Evolutionary conservation across 352 stramenopile species (phyloP).

Genomic region (Pythium insidiosum): DNA sequence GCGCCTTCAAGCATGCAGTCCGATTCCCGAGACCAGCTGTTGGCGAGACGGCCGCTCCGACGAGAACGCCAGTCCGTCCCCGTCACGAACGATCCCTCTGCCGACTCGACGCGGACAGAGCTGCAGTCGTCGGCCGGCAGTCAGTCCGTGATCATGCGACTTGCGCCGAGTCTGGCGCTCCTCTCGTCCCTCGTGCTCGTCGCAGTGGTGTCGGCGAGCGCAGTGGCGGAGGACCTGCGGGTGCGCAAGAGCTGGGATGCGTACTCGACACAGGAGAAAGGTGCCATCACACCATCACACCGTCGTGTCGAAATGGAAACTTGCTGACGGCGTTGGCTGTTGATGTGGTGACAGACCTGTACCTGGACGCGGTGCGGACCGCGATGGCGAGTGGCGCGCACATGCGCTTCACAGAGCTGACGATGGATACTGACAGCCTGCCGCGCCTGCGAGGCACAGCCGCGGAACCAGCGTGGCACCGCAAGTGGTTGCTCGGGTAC

Average conservation of each 20-base stretch:
- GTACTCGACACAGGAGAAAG: constrained; percentile 19
- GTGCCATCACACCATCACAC: neutral
- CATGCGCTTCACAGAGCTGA: constrained; percentile 22
- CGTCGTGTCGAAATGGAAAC: neutral
- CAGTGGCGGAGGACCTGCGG: neutral
- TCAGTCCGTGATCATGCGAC: too few species aligned
- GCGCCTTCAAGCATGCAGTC: too few species aligned
- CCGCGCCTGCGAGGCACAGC: constrained; percentile 12
- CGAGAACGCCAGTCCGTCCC: too few species aligned
- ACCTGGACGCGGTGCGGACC: constrained; percentile 15
- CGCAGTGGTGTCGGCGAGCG: neutral
- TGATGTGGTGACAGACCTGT: constrained; percentile 7
- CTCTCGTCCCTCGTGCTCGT: neutral
- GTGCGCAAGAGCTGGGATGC: constrained; percentile 24
- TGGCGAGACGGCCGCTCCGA: too few species aligned
- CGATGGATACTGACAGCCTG: constrained; percentile 13
- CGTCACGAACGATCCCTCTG: too few species aligned
- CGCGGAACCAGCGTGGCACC: constrained; percentile 19
- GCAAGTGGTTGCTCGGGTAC: constrained; percentile 22
- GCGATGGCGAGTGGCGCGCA: constrained; percentile 25
- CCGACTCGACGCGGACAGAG: too few species aligned
- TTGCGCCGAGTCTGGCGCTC: too few species aligned
- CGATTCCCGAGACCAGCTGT: too few species aligned
- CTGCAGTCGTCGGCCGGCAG: too few species aligned
- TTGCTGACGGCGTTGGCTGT: neutral